phyloP scores from a whole-genome alignment of 2,329 filamentous ascomycete species.

The Monilinia laxa region DNA sequence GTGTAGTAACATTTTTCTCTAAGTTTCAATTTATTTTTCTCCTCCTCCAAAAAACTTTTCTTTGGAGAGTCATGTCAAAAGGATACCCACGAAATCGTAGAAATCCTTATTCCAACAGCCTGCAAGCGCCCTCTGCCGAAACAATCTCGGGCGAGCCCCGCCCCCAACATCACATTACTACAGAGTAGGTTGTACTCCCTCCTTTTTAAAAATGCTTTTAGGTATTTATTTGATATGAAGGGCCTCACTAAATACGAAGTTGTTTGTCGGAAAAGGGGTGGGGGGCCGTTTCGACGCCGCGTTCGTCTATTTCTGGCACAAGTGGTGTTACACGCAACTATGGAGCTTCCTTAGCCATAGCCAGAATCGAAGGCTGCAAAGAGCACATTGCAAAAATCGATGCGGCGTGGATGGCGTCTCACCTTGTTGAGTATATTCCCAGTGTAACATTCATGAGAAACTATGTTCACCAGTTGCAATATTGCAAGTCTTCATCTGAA shows the following conservation, averaged over 20 bases:
- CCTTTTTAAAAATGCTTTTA: background rate
- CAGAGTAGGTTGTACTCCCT: background rate
- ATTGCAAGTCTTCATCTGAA: background rate
- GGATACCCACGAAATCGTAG: background rate
- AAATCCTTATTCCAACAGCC: background rate
- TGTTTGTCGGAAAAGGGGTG: background rate
- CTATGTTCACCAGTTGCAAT: background rate
- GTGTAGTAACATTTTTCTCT: background rate
- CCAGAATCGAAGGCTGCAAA: background rate
- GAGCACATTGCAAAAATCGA: background rate
- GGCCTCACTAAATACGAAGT: background rate
- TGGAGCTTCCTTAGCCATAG: background rate
- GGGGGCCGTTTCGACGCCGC: background rate
- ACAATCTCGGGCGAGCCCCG: background rate
- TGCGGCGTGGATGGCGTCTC: background rate
- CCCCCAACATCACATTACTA: background rate
- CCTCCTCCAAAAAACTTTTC: background rate
- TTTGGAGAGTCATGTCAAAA: background rate
- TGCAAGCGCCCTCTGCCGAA: background rate
- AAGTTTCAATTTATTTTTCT: background rate
- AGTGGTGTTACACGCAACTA: background rate
- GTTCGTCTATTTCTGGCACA: background rate
- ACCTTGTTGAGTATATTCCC: background rate
- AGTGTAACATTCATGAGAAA: background rate
- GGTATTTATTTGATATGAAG: background rate